Conservation (phyloP, 2,329 filamentous ascomycete genomes). For the Diplodia corticola region DNA sequence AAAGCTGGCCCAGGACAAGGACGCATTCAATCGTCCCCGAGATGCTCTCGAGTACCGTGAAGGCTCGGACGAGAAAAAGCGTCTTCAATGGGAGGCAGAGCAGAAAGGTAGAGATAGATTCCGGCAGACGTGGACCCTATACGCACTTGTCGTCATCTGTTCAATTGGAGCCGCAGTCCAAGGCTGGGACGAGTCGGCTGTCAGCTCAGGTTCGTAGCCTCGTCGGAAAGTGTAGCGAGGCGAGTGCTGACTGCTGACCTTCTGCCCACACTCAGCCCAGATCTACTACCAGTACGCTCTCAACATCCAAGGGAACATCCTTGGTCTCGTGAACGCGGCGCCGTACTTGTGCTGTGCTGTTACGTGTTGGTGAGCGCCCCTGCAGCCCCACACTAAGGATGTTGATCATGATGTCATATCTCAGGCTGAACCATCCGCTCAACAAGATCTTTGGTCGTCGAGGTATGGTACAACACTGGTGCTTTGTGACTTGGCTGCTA, state of each 20-base stretch:
- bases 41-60: neutral
- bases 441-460: conserved; percentile 69
- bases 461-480: neutral
- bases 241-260: conserved; percentile 60
- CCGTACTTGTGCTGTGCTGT: conserved; percentile 68
- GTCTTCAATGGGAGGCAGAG: neutral
- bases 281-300: conserved; percentile 64
- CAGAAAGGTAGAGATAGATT: neutral
- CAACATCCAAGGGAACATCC: conserved; percentile 52
- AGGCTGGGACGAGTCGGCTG: conserved; percentile 56
- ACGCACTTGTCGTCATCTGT: conserved; percentile 65
- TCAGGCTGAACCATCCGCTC: conserved; percentile 67
- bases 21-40: neutral
- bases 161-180: conserved; percentile 69
- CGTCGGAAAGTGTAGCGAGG: neutral
- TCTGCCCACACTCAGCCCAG: conserved; percentile 66
- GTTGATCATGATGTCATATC: neutral
- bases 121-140: conserved; percentile 41
- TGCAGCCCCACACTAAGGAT: neutral
- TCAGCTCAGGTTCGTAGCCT: neutral
- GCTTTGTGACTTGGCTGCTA: neutral
- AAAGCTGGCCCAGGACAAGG: neutral
- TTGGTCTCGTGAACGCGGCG: conserved; percentile 60
- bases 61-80: neutral
- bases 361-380: conserved; percentile 58